These are phyloP conservation scores for Chamaecyparis obtusa DNA, from an alignment of 75 land plant genomes.

Conservation along the genomic window DNA sequence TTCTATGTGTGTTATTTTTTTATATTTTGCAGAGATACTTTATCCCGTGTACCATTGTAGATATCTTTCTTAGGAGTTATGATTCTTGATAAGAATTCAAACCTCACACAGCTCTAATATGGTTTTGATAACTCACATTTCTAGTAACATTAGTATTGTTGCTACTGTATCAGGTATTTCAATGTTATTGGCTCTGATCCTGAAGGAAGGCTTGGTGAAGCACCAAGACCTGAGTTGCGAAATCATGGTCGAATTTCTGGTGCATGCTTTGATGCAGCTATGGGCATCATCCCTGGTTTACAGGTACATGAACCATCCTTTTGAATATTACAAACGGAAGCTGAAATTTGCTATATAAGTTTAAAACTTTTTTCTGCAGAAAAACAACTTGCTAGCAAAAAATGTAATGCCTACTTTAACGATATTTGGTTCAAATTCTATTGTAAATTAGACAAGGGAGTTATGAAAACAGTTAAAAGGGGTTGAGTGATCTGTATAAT, in stretches of 20 bases:
- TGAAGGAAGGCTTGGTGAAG: constrained; percentile 43
- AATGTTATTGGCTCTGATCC: constrained; percentile 57
- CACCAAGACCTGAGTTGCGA: constrained; percentile 43
- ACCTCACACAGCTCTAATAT: background rate
- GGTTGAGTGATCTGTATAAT: background rate
- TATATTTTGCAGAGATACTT: background rate
- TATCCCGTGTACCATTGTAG: background rate
- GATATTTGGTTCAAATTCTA: background rate
- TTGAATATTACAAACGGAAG: background rate
- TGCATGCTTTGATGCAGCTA: constrained; percentile 51
- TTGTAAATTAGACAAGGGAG: background rate
- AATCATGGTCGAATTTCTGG: constrained; percentile 47
- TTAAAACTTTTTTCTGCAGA: background rate
- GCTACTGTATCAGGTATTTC: constrained; percentile 31
- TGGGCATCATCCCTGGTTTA: constrained; percentile 32
- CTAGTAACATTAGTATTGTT: background rate
- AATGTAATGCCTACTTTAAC: background rate
- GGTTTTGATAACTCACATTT: background rate
- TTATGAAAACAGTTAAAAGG: background rate
- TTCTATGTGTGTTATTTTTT: background rate
- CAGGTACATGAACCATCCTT: constrained; percentile 25
- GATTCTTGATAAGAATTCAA: background rate
- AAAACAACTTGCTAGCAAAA: background rate
- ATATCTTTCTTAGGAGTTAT: background rate
- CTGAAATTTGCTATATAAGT: background rate